phyloP scores from a whole-genome alignment of 805 yeast genomes.

The Jamesozyma gamospora region DNA sequence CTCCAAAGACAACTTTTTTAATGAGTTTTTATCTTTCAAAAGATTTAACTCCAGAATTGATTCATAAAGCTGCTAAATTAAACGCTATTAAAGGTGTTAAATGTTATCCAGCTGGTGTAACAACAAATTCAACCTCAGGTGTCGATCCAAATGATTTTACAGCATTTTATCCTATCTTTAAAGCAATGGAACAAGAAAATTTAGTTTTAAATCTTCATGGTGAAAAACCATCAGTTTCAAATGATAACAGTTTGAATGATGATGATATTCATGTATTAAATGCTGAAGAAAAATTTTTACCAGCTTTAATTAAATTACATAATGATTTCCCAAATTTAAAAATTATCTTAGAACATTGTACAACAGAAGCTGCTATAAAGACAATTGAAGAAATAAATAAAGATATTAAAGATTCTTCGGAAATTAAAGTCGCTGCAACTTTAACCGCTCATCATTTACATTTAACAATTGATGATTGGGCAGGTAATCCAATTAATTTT shows the following conservation, averaged over 20 bases:
- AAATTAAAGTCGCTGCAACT: conserved; percentile 71
- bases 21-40: conserved; percentile 82
- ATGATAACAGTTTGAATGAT: conserved; percentile 44
- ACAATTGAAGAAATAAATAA: conserved; percentile 59
- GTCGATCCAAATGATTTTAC: conserved; percentile 89
- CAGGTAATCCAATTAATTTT: conserved; percentile 88
- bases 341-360: conserved; percentile 89
- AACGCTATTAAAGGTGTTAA: conserved; percentile 79
- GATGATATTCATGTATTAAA: conserved; percentile 77
- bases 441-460: conserved; percentile 93
- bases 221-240: conserved; percentile 68
- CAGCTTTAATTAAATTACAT: conserved; percentile 75
- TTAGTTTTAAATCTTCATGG: conserved; percentile 88
- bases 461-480: conserved; percentile 89
- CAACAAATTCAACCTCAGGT: conserved; percentile 90
- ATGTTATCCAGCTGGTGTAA: conserved; percentile 98
- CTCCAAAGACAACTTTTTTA: conserved; percentile 78
- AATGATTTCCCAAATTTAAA: conserved; percentile 74
- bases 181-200: conserved; percentile 72
- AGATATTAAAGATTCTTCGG: conserved; percentile 25
- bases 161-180: conserved; percentile 78
- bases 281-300: conserved; percentile 88
- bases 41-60: conserved; percentile 76
- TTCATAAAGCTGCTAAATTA: conserved; percentile 61
- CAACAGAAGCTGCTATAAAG: conserved; percentile 80